A percentile compares a stretch with the other conserved stretches of the same genome.
Evolutionary conservation across 129 eudicot genomes (phyloP).

Genomic region (Escallonia rubra): DNA sequence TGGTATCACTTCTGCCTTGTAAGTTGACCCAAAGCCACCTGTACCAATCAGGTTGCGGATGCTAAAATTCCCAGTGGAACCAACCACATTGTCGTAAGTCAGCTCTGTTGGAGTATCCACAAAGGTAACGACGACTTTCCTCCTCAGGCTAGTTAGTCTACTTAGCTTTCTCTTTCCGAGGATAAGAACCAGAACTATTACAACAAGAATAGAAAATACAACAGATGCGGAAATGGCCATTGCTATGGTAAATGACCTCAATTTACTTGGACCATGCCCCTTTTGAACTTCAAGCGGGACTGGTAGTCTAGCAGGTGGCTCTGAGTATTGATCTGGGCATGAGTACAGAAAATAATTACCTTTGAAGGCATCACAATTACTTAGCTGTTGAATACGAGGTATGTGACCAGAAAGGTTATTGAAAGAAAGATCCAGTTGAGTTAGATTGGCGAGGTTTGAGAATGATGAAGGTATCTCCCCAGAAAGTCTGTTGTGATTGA

Average conservation of each 20-base stretch:
- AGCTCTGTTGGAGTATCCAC: slow-evolving; percentile 20
- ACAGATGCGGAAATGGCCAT: slow-evolving; percentile 20
- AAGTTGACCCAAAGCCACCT: slow-evolving; percentile 39
- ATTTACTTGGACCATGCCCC: slow-evolving; percentile 9
- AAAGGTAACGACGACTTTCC: slow-evolving; percentile 23
- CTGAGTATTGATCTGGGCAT: slow-evolving; percentile 25
- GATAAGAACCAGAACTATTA: slow-evolving; percentile 15
- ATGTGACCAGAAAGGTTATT: slow-evolving; percentile 34
- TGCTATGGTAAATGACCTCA: slow-evolving; percentile 22
- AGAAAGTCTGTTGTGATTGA: slow-evolving; percentile 24
- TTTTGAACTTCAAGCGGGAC: slow-evolving; percentile 13
- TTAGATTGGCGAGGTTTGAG: slow-evolving; percentile 19
- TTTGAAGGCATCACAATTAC: slow-evolving; percentile 20
- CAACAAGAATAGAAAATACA: slow-evolving; percentile 14
- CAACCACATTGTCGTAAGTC: slow-evolving; percentile 32
- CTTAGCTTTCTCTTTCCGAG: slow-evolving; percentile 23
- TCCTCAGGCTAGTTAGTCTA: slow-evolving; percentile 12
- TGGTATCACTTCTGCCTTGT: slow-evolving; percentile 29
- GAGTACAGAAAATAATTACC: slow-evolving; percentile 22
- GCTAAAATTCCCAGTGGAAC: slow-evolving; percentile 36
- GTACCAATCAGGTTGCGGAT: slow-evolving; percentile 28
- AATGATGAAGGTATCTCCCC: slow-evolving; percentile 31
- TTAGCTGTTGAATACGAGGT: slow-evolving; percentile 19
- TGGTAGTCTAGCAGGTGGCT: slow-evolving; percentile 19
- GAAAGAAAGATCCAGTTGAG: slow-evolving; percentile 22